Base-by-base conservation (phyloP, 192 early-diverging fungal species). In the Linnemannia exigua region DNA sequence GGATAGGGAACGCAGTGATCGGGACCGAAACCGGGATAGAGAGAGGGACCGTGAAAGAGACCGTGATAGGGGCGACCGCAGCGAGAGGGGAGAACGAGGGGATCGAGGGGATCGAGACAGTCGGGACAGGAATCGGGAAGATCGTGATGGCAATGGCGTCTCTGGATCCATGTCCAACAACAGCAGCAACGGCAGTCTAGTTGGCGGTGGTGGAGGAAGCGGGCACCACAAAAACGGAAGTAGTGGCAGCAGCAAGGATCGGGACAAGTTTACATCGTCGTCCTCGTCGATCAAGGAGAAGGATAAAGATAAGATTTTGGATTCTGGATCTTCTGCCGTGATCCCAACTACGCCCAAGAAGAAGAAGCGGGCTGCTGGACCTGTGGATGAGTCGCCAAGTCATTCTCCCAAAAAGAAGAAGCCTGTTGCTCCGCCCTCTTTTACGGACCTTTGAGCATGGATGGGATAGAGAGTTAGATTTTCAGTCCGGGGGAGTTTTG, bases 391-490 rank as follows among this genome's bases (percentile, higher is more conserved):
- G 12, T 75, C 79, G 3, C 79, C 74, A 25, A 46, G 47, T 6
- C 73, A 58, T 36, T 81, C 79, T 2, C 79, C 79, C 15, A 70
- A 73, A 28, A 81, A 81, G 74, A 81, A 81, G 68, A 81, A 81
- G n/a, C 33, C 74, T 61, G 67, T 74, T 1, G 67, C 67, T 4
- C 79, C 74, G 17, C 77, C 77, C 11, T 80, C 74, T 4, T 81
- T 75, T 67, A 35, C 52, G 9, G 79, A 81, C 22, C 73, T 75
- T 58, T 81, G 28, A 81, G 35, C 58, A 12, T 0, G 8, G 25
- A 0, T 3, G 11, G 8, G 9, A 44, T 14, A 0, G 15, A 16
- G 2, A 12, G 25, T n/a, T n/a, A 54, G 25, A 19, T 50, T 4
- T 19, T 50, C 48, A n/a, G n/a, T n/a, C n/a, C 41, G 41, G 41